A percentile compares a stretch with the other conserved stretches of the same genome.
Conservation (phyloP, 768 basidiomycete species). For the Auriscalpium vulgare region DNA sequence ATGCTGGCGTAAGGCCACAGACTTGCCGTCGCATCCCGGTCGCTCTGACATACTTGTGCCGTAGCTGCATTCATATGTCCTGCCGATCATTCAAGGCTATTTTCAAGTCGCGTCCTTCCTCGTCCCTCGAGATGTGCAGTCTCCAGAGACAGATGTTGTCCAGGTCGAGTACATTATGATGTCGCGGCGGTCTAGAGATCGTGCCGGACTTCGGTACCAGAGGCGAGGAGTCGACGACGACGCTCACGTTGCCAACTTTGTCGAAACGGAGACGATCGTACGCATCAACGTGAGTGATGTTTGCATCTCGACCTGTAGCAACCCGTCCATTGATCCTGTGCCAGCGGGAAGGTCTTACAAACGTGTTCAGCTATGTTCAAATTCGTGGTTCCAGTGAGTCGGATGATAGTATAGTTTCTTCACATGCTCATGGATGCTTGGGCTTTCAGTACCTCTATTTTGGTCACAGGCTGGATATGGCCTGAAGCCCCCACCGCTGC, state of each 20-base stretch:
- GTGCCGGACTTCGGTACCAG: constrained; percentile 92
- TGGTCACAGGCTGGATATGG: constrained; percentile 88
- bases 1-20: constrained; percentile 60
- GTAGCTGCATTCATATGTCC: constrained; percentile 74
- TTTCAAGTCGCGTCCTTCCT: constrained; percentile 69
- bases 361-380: constrained; percentile 86
- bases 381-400: constrained; percentile 82
- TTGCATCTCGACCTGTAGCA: neutral
- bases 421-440: neutral
- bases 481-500: constrained; percentile 79
- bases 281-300: constrained; percentile 57
- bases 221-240: constrained; percentile 90
- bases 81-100: constrained; percentile 92
- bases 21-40: neutral
- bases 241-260: constrained; percentile 91
- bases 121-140: constrained; percentile 42
- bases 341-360: constrained; percentile 66
- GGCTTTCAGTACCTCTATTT: constrained; percentile 69
- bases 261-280: constrained; percentile 89
- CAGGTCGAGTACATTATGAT: constrained; percentile 73
- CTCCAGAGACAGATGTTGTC: constrained; percentile 28
- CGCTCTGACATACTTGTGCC: neutral
- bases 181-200: constrained; percentile 79
- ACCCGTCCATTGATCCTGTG: neutral
- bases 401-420: neutral